Evolutionary conservation across 1,284 basidiomycete genomes (phyloP).

Genomic region (Sanghuangporus weigelae): DNA sequence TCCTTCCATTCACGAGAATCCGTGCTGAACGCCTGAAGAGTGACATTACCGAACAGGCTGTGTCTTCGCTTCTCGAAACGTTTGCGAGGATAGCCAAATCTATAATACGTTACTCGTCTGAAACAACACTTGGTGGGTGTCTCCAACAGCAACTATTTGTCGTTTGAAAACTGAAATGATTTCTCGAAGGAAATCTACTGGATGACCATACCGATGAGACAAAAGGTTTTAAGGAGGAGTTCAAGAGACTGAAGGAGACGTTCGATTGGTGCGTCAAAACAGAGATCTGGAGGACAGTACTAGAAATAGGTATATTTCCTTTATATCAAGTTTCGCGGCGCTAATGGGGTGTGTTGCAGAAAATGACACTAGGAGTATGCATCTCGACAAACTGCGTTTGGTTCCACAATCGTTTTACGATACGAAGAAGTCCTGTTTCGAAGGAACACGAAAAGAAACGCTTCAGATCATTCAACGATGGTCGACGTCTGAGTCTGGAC

Average conservation of each 20-base stretch:
- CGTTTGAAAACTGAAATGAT: not conserved
- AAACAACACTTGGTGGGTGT: not conserved
- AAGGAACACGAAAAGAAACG: not conserved
- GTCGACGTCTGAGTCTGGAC: constrained; percentile 11
- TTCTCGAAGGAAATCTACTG: not conserved
- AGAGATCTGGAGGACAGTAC: not conserved
- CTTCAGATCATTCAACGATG: not conserved
- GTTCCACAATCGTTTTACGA: no score
- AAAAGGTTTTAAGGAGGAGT: not conserved
- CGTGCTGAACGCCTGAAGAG: not conserved
- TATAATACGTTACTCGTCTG: not conserved
- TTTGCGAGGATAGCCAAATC: not conserved
- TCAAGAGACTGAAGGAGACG: not conserved
- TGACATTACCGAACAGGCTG: not conserved
- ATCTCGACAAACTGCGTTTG: no score
- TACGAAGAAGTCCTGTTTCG: no score
- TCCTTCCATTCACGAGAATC: not conserved
- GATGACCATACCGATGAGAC: not conserved
- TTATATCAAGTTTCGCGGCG: not conserved
- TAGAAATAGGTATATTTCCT: not conserved
- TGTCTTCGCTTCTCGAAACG: not conserved
- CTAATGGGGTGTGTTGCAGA: no score
- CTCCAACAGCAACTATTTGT: not conserved
- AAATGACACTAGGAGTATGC: no score
- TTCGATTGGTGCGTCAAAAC: not conserved